Evolutionary conservation across 2,329 filamentous ascomycete species (phyloP), one percentile per base, ranked within the genome.

Genomic region (Cladosporium sp.): DNA sequence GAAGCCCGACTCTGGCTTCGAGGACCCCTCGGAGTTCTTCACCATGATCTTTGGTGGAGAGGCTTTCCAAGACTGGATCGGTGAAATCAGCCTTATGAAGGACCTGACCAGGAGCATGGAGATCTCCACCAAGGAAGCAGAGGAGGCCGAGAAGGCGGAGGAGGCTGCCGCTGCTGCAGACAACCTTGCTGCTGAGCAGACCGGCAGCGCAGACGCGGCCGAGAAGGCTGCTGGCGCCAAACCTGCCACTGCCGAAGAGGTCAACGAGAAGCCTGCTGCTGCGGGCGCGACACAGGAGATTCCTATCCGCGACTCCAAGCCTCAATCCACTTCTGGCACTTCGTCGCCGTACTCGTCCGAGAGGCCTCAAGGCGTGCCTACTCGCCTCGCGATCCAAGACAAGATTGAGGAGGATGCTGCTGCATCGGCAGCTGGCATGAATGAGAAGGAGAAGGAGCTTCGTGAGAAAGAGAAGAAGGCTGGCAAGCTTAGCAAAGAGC

Each of bases 21-120:
- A 90, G 83, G 95, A 99, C 78, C 95, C 95, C 1, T 86, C 93
- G 69, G 95, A 99, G 80, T 99, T 99, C 85, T 99, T 99, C 81
- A 91, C 91, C 74, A 96, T 93, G 83, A 99, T 99, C 72, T 99
- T 99, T 76, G 95, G 95, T 72, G 95, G 95, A 67, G 94, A 97
- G 73, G 93, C 94, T 14, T 99, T 99, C 75, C 84, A 90, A 67
- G 94, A 99, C 82, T 92, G 95, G 84, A 98, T 99, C 75, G 95
- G 95, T 71, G 95, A 99, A 84, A 97, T 99, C 72, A 95, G 92
- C 60, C 87, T 99, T 66, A 97, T 99, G 91, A 98, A 97, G 82
- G 95, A 99, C 75, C 85, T 99, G 64, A 98, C 94, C 21, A 92
- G 93, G 74, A 97, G 93, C 53, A 98, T 99, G 94, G 95, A 99